phyloP scores from a whole-genome alignment of 164 flowering plant genomes.

The Chimonanthus salicifolius region DNA sequence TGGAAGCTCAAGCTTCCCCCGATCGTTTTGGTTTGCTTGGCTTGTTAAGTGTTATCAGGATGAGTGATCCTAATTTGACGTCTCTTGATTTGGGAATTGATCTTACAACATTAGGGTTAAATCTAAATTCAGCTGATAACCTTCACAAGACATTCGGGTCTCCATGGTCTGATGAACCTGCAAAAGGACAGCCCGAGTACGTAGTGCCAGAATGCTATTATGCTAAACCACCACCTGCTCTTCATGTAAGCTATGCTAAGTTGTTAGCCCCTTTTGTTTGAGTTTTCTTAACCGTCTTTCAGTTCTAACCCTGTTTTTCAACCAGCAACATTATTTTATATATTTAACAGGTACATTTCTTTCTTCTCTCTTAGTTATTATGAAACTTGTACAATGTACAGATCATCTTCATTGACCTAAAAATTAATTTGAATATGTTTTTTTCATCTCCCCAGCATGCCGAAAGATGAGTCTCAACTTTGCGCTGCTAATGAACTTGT shows the following conservation, averaged over 20 bases:
- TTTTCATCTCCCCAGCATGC: no score
- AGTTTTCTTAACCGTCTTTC: background rate
- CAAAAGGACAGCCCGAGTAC: conserved; percentile 87
- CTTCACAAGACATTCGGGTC: conserved; percentile 90
- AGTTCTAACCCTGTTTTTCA: conserved; percentile 17
- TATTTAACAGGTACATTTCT: conserved; percentile 71
- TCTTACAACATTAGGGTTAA: conserved; percentile 84
- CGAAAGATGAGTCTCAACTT: no score
- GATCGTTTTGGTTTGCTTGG: conserved; percentile 90
- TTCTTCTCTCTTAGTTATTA: no score
- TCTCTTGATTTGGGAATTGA: conserved; percentile 95
- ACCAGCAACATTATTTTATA: conserved; percentile 67
- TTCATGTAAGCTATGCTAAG: conserved; percentile 53
- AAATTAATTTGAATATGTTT: no score
- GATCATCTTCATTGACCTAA: no score
- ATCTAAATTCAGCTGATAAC: conserved; percentile 79
- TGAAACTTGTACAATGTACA: no score
- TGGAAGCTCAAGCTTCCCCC: conserved; percentile 44
- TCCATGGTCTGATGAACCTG: conserved; percentile 95
- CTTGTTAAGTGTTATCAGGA: conserved; percentile 70
- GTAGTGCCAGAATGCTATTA: conserved; percentile 80
- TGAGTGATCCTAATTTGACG: conserved; percentile 80
- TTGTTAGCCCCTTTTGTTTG: conserved; percentile 6
- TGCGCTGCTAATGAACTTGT: no score
- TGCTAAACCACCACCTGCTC: conserved; percentile 62